Evolutionary conservation across 495 filamentous ascomycete species (phyloP).

Genomic region (Penicillium fimorum): DNA sequence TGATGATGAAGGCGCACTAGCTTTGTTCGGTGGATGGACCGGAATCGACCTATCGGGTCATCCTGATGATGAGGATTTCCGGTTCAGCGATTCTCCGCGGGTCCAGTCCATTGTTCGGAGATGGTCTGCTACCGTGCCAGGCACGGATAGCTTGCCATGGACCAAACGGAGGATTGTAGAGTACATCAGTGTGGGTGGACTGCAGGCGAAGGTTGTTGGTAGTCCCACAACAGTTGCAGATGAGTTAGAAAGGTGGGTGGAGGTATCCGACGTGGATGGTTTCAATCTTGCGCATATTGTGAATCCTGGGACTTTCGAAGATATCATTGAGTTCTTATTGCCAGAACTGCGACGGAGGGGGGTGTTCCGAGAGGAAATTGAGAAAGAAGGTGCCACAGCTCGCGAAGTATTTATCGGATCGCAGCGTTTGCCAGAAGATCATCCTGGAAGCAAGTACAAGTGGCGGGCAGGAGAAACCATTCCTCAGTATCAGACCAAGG

Average conservation of each 20-base stretch:
- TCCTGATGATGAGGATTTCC: constrained; percentile 55
- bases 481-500: constrained; percentile 18
- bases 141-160: constrained; percentile 49
- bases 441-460: constrained; percentile 32
- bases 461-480: constrained; percentile 29
- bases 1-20: constrained; percentile 56
- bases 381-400: constrained; percentile 47
- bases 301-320: constrained; percentile 55
- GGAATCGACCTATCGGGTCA: constrained; percentile 55
- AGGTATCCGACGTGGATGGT: constrained; percentile 47
- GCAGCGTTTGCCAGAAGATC: constrained; percentile 26
- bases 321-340: constrained; percentile 52
- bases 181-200: constrained; percentile 53
- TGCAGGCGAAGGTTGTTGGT: constrained; percentile 46
- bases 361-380: constrained; percentile 51
- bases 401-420: constrained; percentile 50
- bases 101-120: constrained; percentile 27
- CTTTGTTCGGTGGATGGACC: constrained; percentile 63
- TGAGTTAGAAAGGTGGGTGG: constrained; percentile 49
- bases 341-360: constrained; percentile 52
- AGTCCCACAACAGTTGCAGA: constrained; percentile 49
- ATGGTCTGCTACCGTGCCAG: constrained; percentile 32
- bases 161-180: constrained; percentile 54
- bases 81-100: constrained; percentile 25
- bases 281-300: constrained; percentile 55